phyloP scores from a whole-genome alignment of 1,139 yeast genomes.

The Spencermartinsiella ligniputridi region DNA sequence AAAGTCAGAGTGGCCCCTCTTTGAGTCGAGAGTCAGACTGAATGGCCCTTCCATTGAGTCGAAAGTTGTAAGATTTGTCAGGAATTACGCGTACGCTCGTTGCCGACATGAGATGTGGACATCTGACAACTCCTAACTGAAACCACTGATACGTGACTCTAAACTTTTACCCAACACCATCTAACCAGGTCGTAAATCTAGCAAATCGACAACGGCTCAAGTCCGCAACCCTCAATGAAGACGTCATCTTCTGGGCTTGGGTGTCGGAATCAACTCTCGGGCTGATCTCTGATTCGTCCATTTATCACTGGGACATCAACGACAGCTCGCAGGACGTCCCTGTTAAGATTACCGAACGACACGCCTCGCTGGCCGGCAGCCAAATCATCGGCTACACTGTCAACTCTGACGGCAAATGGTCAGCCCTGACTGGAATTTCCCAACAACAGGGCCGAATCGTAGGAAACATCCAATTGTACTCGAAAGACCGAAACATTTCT shows the following conservation, averaged over 20 bases:
- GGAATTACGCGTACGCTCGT: no score
- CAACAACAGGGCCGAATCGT: constrained; percentile 94
- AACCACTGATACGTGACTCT: not conserved
- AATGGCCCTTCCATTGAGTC: no score
- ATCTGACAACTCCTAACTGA: no score
- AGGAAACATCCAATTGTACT: constrained; percentile 91
- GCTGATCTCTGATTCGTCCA: constrained; percentile 69
- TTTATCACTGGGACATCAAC: constrained; percentile 79
- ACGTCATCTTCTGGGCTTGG: constrained; percentile 97
- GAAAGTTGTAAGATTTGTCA: no score
- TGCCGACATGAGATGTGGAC: no score
- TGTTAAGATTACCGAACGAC: constrained; percentile 73
- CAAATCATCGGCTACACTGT: constrained; percentile 91
- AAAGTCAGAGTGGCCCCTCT: no score
- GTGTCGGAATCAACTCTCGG: constrained; percentile 69
- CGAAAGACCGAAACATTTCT: constrained; percentile 83
- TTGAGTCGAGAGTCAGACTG: no score
- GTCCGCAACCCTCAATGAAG: constrained; percentile 81
- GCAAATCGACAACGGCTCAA: constrained; percentile 84
- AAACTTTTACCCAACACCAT: not conserved
- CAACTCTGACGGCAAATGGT: constrained; percentile 82
- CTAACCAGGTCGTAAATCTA: constrained; percentile 63
- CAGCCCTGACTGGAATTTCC: constrained; percentile 90
- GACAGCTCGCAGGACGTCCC: constrained; percentile 84
- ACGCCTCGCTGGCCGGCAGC: constrained; percentile 68